A percentile compares a stretch with the other conserved stretches of the same genome.
These are phyloP conservation scores for Drechmeria coniospora DNA, from an alignment of 2,329 filamentous ascomycete genomes.

Conservation along the genomic window DNA sequence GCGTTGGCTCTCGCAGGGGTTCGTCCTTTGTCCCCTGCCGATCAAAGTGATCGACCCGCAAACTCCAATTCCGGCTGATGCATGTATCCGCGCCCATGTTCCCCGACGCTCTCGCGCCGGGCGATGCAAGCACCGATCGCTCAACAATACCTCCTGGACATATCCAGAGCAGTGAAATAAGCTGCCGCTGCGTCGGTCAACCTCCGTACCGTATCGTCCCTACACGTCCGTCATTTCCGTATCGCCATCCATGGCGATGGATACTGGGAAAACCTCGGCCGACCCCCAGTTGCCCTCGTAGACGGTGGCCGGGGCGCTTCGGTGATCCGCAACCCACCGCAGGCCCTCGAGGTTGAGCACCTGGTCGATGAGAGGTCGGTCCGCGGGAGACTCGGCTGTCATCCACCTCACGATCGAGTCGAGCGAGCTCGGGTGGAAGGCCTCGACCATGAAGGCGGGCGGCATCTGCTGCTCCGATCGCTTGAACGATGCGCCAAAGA, in stretches of 20 bases:
- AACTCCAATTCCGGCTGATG: slow-evolving; percentile 8
- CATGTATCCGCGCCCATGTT: too few relatives aligned
- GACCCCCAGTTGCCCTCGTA: slow-evolving; percentile 96
- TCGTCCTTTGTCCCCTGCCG: too few relatives aligned
- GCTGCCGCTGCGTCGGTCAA: background rate
- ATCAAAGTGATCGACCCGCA: slow-evolving; percentile 2
- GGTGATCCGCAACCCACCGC: slow-evolving; percentile 62
- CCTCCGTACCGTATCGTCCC: slow-evolving; percentile 8
- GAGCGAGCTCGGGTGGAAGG: slow-evolving; percentile 55
- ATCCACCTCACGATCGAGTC: slow-evolving; percentile 79
- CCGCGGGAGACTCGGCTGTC: slow-evolving; percentile 59
- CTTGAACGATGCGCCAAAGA: slow-evolving; percentile 30
- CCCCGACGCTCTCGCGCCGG: too few relatives aligned
- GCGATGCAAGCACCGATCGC: too few relatives aligned
- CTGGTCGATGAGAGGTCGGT: slow-evolving; percentile 60
- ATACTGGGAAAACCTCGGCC: slow-evolving; percentile 30
- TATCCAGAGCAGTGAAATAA: slow-evolving; percentile 3
- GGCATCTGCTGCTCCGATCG: slow-evolving; percentile 43
- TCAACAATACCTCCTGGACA: slow-evolving; percentile 6
- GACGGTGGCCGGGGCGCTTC: slow-evolving; percentile 79
- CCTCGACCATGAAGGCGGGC: slow-evolving; percentile 79
- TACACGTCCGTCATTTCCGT: slow-evolving; percentile 47
- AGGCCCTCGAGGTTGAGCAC: slow-evolving; percentile 60
- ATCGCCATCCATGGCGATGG: slow-evolving; percentile 25
- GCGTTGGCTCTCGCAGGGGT: too few relatives aligned